phyloP scores from a whole-genome alignment of 2,329 filamentous ascomycete genomes.

The Fusarium marasasianum region DNA sequence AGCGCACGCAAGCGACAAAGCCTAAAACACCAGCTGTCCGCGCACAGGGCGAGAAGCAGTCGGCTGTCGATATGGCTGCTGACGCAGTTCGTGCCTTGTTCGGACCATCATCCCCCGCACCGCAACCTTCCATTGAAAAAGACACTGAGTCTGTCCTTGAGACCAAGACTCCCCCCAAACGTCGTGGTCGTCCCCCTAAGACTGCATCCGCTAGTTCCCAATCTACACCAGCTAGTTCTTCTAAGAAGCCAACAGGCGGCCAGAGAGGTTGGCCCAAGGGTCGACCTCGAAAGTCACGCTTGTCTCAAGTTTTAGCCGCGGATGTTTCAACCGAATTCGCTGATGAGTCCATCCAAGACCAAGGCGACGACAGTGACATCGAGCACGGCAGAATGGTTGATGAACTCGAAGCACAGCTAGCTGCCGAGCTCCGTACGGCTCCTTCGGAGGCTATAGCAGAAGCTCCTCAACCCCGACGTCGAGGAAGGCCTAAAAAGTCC shows the following conservation, averaged over 20 bases:
- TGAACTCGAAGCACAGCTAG: conserved; percentile 31
- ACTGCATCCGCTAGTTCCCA: conserved; percentile 18
- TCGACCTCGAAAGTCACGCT: conserved; percentile 41
- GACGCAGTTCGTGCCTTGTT: conserved; percentile 47
- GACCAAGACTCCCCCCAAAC: conserved; percentile 29
- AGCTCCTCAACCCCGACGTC: conserved; percentile 21
- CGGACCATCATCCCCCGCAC: conserved; percentile 17
- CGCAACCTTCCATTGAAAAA: background rate
- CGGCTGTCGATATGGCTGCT: conserved; percentile 54
- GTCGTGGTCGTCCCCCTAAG: conserved; percentile 48
- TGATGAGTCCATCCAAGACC: background rate
- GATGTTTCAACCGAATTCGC: background rate
- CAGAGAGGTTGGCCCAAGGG: conserved; percentile 42
- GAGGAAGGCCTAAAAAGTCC: conserved; percentile 43
- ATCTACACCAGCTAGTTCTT: background rate
- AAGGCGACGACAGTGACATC: conserved; percentile 7
- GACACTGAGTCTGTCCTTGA: background rate
- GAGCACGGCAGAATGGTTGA: conserved; percentile 30
- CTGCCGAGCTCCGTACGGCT: conserved; percentile 21
- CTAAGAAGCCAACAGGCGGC: conserved; percentile 35
- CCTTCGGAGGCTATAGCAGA: background rate
- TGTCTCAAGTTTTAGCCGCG: conserved; percentile 20
- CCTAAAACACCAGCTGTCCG: conserved; percentile 6
- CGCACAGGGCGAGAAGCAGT: conserved; percentile 5
- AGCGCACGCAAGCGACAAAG: conserved; percentile 46